Conservation (phyloP, 768 basidiomycete species). For the Amanita muscaria region DNA sequence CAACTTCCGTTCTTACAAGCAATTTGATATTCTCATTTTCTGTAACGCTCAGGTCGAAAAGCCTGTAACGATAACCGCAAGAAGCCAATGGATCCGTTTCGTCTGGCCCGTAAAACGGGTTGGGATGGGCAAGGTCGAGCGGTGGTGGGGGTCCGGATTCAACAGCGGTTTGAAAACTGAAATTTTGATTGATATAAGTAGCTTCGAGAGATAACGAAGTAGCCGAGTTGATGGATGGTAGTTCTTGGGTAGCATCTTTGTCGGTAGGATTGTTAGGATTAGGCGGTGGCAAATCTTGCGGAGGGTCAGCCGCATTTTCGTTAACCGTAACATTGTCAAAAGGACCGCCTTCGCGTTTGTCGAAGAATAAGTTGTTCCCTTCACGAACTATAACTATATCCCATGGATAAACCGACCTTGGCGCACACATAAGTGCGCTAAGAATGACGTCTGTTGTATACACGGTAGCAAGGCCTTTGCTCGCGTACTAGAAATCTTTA, state of each 20-base stretch:
- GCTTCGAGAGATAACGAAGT: constrained; percentile 93
- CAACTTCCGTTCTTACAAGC: constrained; percentile 93
- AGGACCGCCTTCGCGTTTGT: constrained; percentile 95
- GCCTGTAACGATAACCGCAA: constrained; percentile 92
- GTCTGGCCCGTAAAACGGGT: constrained; percentile 91
- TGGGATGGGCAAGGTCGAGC: constrained; percentile 74
- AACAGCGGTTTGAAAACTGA: constrained; percentile 89
- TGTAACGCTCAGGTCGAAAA: constrained; percentile 85
- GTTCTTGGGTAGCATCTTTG: constrained; percentile 52
- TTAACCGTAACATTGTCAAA: constrained; percentile 98
- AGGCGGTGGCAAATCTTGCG: constrained; percentile 70
- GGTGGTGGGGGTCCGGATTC: constrained; percentile 56
- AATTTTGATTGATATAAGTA: constrained; percentile 98
- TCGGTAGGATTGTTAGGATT: constrained; percentile 74
- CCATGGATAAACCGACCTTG: constrained; percentile 96
- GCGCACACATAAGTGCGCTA: constrained; percentile 91
- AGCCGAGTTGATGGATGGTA: constrained; percentile 85
- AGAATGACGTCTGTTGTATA: constrained; percentile 96
- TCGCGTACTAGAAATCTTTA: constrained; percentile 49
- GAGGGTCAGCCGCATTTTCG: constrained; percentile 95
- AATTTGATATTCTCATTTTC: constrained; percentile 90
- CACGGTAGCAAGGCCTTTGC: constrained; percentile 73
- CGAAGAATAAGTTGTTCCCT: constrained; percentile 89
- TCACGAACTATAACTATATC: constrained; percentile 94
- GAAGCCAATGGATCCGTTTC: constrained; percentile 94